These are phyloP conservation scores for Keithomyces neogunnii DNA, from an alignment of 2,329 filamentous ascomycete genomes.

Conservation along the genomic window DNA sequence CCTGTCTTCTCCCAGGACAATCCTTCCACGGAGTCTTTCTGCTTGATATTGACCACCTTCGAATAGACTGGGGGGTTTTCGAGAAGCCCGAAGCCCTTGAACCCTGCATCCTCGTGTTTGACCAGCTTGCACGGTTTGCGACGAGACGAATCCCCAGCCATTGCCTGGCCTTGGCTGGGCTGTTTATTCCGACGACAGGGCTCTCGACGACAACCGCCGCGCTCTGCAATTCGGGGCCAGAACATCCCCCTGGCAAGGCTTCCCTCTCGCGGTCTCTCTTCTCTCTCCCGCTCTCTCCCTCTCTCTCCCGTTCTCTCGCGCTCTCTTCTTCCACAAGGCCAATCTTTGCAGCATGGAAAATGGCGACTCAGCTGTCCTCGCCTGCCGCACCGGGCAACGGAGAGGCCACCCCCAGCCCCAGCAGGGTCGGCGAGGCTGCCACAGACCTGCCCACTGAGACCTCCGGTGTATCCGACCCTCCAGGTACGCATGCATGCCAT, in stretches of 20 bases:
- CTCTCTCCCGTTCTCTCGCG: too few species aligned
- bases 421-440: conserved; percentile 15
- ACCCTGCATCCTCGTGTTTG: neutral
- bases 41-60: neutral
- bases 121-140: neutral
- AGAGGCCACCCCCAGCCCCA: conserved; percentile 17
- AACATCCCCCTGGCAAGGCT: neutral
- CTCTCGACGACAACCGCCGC: neutral
- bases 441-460: conserved; percentile 16
- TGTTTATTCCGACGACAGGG: neutral
- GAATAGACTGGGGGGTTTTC: conserved; percentile 1
- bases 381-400: conserved; percentile 17
- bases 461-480: conserved; percentile 19
- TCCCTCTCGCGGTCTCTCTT: too few species aligned
- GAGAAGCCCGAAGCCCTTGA: neutral
- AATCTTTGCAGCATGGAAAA: conserved; percentile 24
- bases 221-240: too few species aligned
- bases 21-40: neutral
- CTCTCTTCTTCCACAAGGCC: neutral
- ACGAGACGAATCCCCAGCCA: neutral
- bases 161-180: neutral
- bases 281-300: too few species aligned
- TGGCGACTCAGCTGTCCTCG: conserved; percentile 22
- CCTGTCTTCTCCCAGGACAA: neutral
- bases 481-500: conserved; percentile 17